These are phyloP conservation scores for Ophiostoma sp. DNA, from an alignment of 2,329 filamentous ascomycete species.

Conservation along the genomic window DNA sequence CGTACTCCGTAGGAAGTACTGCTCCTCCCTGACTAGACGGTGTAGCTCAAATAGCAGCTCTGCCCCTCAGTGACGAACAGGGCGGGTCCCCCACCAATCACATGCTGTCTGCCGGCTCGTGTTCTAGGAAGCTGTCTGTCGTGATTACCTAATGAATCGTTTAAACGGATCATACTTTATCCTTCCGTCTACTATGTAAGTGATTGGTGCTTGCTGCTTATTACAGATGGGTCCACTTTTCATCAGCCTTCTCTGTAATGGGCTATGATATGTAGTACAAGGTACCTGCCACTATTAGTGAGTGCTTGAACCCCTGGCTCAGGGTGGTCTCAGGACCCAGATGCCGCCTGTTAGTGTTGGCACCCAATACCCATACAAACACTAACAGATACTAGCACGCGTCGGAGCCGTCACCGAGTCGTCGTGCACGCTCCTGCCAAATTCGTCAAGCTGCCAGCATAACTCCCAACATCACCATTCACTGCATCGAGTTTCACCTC, in stretches of 20 bases:
- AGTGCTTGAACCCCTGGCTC: background rate
- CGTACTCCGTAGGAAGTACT: background rate
- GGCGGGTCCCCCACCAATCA: slow-evolving; percentile 11
- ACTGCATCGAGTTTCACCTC: background rate
- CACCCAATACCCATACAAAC: background rate
- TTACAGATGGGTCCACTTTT: background rate
- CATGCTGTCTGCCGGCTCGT: slow-evolving; percentile 2
- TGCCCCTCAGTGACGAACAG: slow-evolving; percentile 14
- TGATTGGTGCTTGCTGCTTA: slow-evolving; percentile 7
- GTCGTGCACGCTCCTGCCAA: slow-evolving; percentile 15
- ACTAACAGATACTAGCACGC: slow-evolving; percentile 19
- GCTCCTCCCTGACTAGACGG: slow-evolving; percentile 3
- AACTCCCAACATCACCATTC: background rate
- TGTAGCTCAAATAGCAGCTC: slow-evolving; percentile 1
- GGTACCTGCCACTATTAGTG: background rate
- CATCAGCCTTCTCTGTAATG: background rate
- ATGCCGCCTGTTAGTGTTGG: background rate
- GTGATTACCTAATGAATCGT: no score
- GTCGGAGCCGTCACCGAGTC: slow-evolving; percentile 16
- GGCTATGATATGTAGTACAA: background rate
- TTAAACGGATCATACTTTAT: slow-evolving; percentile 2
- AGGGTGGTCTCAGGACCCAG: background rate
- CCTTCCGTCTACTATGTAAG: background rate
- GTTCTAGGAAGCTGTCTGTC: background rate
- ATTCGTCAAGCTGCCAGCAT: background rate